Conservation (phyloP, 169 alveolate species). For the Plasmodium reichenowi region DNA sequence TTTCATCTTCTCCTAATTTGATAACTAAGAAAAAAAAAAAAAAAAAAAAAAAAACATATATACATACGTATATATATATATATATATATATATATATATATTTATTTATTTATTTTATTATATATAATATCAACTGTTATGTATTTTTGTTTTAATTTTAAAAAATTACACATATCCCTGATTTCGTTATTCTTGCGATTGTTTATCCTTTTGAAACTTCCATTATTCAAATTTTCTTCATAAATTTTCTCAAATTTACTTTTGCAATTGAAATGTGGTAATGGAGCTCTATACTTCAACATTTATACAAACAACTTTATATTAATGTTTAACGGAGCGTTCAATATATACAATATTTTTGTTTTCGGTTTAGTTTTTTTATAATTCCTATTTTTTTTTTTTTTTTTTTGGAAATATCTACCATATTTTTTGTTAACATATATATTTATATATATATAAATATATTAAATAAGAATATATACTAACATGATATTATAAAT, state of each 20-base stretch:
- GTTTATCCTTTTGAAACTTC: slow-evolving; percentile 49
- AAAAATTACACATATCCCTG: slow-evolving; percentile 68
- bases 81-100: slow-evolving; percentile 2
- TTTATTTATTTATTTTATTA: background rate
- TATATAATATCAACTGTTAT: background rate
- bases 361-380: too few relatives aligned
- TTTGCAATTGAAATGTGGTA: slow-evolving; percentile 56
- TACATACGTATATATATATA: background rate
- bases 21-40: slow-evolving; percentile 14
- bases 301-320: slow-evolving; percentile 15
- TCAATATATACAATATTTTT: too few relatives aligned
- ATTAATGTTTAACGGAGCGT: slow-evolving; percentile 10
- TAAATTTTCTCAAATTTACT: slow-evolving; percentile 57
- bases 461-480: too few relatives aligned
- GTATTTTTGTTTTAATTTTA: background rate
- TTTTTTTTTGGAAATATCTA: too few relatives aligned
- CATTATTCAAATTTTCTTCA: slow-evolving; percentile 53
- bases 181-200: slow-evolving; percentile 66
- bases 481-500: too few relatives aligned
- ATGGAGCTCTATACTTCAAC: slow-evolving; percentile 50
- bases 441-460: too few relatives aligned
- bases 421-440: too few relatives aligned
- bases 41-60: too few relatives aligned
- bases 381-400: too few relatives aligned
- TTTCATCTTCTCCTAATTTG: slow-evolving; percentile 63